A percentile compares a stretch with the other conserved stretches of the same genome.
Evolutionary conservation across 768 basidiomycete species (phyloP).

Genomic region (Kwoniella europaea): DNA sequence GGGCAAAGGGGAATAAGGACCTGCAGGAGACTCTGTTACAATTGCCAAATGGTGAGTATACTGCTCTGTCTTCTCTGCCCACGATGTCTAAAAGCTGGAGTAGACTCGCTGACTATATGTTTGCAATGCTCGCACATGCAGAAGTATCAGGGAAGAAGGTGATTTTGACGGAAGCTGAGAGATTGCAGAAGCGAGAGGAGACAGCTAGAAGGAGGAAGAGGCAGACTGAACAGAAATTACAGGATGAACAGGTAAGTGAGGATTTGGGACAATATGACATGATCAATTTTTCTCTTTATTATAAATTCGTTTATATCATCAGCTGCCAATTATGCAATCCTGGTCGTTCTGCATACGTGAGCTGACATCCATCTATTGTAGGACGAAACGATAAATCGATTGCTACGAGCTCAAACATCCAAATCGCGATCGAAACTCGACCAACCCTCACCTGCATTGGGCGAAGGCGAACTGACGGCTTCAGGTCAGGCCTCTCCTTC

Average conservation of each 20-base stretch:
- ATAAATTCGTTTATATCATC: not conserved
- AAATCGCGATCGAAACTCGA: slow-evolving; percentile 48
- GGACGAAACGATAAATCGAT: slow-evolving; percentile 57
- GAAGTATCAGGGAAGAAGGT: slow-evolving; percentile 44
- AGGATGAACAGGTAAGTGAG: slow-evolving; percentile 55
- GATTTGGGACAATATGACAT: too few species aligned
- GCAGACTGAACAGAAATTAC: slow-evolving; percentile 55
- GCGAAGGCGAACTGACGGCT: slow-evolving; percentile 9
- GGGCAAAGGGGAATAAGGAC: slow-evolving; percentile 51
- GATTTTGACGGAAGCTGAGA: slow-evolving; percentile 54
- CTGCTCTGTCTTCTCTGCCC: not conserved
- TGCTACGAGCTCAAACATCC: slow-evolving; percentile 55
- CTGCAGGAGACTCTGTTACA: slow-evolving; percentile 46
- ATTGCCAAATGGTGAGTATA: slow-evolving; percentile 48
- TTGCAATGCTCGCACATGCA: not conserved
- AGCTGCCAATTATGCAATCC: not conserved
- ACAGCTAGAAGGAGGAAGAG: slow-evolving; percentile 53
- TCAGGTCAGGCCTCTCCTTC: slow-evolving; percentile 19
- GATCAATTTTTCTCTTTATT: too few species aligned
- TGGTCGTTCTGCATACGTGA: not conserved
- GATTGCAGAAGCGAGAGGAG: slow-evolving; percentile 50
- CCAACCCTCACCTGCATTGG: slow-evolving; percentile 33
- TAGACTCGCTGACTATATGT: not conserved
- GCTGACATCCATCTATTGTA: slow-evolving; percentile 10
- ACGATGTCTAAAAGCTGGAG: not conserved